Evolutionary conservation across 116 monocot species (phyloP), one percentile per base, ranked within the genome.

Genomic region (Posidonia oceanica): DNA sequence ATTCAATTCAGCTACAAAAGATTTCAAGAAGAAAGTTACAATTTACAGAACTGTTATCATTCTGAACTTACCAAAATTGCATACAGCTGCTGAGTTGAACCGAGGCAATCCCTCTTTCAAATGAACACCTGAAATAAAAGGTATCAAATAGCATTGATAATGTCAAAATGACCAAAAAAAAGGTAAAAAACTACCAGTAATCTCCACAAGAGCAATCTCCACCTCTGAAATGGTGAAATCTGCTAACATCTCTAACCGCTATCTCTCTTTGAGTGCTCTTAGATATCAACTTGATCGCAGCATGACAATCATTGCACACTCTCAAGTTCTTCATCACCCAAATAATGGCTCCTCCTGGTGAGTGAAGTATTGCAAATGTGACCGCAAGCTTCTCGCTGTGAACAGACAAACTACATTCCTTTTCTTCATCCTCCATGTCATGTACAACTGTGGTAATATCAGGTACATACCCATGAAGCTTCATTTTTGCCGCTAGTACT

Each of bases 351-450:
- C 77, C 76, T 2, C 37, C 37, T 15, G 83, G 86, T 38, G 75
- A 57, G 57, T 68, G 82, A 39, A 90, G 68, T 41, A 90, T 66
- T 3, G 86, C 82, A 59, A 86, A 90, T 36, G 84, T 83, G 37
- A 86, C 74, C 3, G 90, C 90, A 52, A 90, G 68, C 78, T 86
- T 90, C 78, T 90, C 90, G 56, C 86, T 90, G 71, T 90, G 90
- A 67, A 81, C 71, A 70, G 64, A 67, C 82, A 90, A 74, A 37
- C 75, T 84, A 23, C 37, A 64, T 63, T 90, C 90, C 79, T 90
- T 90, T 75, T 90, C 90, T 63, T 90, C 90, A 17, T 86, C 90
- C 52, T 86, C 86, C 86, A 86, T 86, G 72, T 90, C 90, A 74
- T 90, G 90, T 14, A 83, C 58, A 17, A 89, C 83, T 37, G 57